Base-by-base conservation (phyloP, 768 basidiomycete genomes). In the Lactifluus volemus region DNA sequence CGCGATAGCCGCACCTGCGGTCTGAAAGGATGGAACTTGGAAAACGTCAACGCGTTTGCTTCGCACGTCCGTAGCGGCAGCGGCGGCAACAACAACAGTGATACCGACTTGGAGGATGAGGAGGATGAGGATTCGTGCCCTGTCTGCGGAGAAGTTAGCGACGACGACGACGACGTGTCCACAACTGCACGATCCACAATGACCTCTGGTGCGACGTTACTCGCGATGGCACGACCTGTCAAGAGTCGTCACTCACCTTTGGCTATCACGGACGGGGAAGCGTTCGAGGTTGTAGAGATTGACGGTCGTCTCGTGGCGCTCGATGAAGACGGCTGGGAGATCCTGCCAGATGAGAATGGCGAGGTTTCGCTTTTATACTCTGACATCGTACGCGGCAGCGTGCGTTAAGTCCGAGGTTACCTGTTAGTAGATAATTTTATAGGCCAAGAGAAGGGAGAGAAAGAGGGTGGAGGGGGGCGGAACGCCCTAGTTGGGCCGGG, bases 301-400 rank as follows among this genome's bases (percentile, higher is more conserved):
- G 56, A 58, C 32, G 61, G 61, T 5, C 52, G 48, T n/a, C 12
- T 63, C 47, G 61, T 63, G 21, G 52, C 57, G 29, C 56, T 63
- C 38, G 61, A 63, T 25, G 61, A 63, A 38, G 61, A 58, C 9
- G 61, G 61, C 1, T 63, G 61, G 61, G 61, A 63, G 34, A 58
- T 63, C 3, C 57, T 63, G 17, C 56, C 61, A 9, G 52, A 63
- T 15, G 57, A 63, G 48, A 49, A 36, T n/a, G 47, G 47, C 5
- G 51, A 45, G 48, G 47, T 6, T 15, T 58, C 39, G 7, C 5
- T 38, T 44, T 30, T 54, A 39, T 63, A 63, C 61, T 63, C 61
- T n/a, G 61, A 63, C 9, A 32, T 63, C 25, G 61, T 58, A 21
- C 61, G 61, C 47, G 57, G 57, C 32, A 15, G 2, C 32, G 41